These are phyloP conservation scores for Pseudogymnoascus sp. DNA, from an alignment of 2,329 filamentous ascomycete species.

Conservation along the genomic window DNA sequence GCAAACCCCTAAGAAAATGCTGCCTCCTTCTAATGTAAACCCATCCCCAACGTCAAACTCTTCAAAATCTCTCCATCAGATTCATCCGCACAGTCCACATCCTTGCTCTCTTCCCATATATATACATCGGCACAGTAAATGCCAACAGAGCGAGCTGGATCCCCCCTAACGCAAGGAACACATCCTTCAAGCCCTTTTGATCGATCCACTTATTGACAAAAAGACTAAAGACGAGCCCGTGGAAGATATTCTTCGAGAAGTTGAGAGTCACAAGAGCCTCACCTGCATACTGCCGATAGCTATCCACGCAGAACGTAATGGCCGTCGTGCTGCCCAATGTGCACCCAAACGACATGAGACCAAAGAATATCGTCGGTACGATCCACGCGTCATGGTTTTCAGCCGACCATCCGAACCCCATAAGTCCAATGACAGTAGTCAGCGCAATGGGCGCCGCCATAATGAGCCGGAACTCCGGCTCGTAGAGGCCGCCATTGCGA, in stretches of 20 bases:
- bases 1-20: not conserved
- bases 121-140: conserved; percentile 67
- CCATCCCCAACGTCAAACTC: not conserved
- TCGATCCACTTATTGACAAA: conserved; percentile 85
- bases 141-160: conserved; percentile 74
- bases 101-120: conserved; percentile 67
- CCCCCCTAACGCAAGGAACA: conserved; percentile 76
- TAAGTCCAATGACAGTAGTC: conserved; percentile 75
- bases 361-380: conserved; percentile 89
- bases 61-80: conserved; percentile 70
- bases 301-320: conserved; percentile 92
- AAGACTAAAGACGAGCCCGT: conserved; percentile 80
- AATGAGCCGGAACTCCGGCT: conserved; percentile 84
- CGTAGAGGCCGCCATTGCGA: conserved; percentile 87
- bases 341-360: conserved; percentile 85
- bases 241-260: conserved; percentile 88
- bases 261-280: conserved; percentile 93
- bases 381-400: conserved; percentile 72
- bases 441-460: conserved; percentile 79
- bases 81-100: conserved; percentile 92
- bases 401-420: conserved; percentile 95
- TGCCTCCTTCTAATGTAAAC: not conserved
- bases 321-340: conserved; percentile 82
- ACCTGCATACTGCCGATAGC: conserved; percentile 85
- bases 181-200: conserved; percentile 63